phyloP scores from a whole-genome alignment of 495 filamentous ascomycete species.

The Penicillium parvum region DNA sequence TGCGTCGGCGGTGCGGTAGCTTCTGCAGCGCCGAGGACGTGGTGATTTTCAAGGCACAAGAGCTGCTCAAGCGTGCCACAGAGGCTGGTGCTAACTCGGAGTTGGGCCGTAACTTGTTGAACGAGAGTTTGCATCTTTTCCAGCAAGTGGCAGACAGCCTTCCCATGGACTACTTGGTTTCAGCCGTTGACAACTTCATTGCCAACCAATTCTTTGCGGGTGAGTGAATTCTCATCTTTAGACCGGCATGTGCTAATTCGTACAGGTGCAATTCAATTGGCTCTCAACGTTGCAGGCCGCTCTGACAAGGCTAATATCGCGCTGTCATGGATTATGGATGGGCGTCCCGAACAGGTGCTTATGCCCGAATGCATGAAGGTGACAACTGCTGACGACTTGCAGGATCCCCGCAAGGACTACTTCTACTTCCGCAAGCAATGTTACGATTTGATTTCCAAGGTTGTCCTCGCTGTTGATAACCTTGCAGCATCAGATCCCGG shows the following conservation, averaged over 20 bases:
- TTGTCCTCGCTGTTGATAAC: slow-evolving; percentile 71
- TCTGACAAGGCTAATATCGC: slow-evolving; percentile 81
- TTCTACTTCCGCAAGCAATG: slow-evolving; percentile 71
- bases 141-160: slow-evolving; percentile 78
- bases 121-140: slow-evolving; percentile 85
- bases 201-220: slow-evolving; percentile 78
- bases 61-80: slow-evolving; percentile 79
- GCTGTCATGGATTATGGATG: slow-evolving; percentile 68
- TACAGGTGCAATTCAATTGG: slow-evolving; percentile 81
- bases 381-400: slow-evolving; percentile 15
- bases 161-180: slow-evolving; percentile 72
- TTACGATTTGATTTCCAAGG: slow-evolving; percentile 75
- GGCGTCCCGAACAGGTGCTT: slow-evolving; percentile 47
- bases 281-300: slow-evolving; percentile 72
- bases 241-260: neutral
- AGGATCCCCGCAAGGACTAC: slow-evolving; percentile 63
- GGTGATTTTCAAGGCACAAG: slow-evolving; percentile 95
- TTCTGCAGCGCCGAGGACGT: slow-evolving; percentile 98
- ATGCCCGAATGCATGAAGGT: too few species aligned
- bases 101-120: slow-evolving; percentile 72
- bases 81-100: slow-evolving; percentile 73
- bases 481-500: slow-evolving; percentile 61
- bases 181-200: slow-evolving; percentile 73
- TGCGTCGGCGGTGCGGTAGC: slow-evolving; percentile 84
- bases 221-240: slow-evolving; percentile 11